phyloP scores from a whole-genome alignment of 106 monocot species.

The Dendrobium nobile region DNA sequence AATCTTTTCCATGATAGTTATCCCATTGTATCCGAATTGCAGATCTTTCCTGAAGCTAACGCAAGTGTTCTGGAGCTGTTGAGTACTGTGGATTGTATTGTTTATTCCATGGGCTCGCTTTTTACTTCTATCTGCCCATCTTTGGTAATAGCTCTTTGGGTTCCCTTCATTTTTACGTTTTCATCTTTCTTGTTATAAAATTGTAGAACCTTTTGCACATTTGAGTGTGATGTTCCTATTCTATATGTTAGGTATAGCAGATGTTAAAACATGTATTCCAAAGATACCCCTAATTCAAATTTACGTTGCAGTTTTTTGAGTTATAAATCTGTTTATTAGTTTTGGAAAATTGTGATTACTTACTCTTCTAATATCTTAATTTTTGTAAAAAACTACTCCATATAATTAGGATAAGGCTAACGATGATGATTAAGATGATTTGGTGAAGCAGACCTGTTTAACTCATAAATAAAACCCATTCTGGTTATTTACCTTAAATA shows the following conservation, averaged over 20 bases:
- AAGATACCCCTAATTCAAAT: background rate
- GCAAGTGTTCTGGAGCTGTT: slow-evolving; percentile 80
- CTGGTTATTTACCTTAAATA: no score
- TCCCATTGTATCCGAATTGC: slow-evolving; percentile 13
- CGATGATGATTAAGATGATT: background rate
- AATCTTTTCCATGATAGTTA: background rate
- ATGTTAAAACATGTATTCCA: background rate
- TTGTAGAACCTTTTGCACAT: background rate
- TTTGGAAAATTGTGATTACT: background rate
- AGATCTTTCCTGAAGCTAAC: slow-evolving; percentile 84
- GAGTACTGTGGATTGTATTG: slow-evolving; percentile 77
- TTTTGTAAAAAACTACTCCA: background rate
- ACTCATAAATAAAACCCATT: no score
- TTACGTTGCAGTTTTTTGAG: background rate
- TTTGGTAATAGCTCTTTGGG: slow-evolving; percentile 45
- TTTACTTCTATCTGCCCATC: slow-evolving; percentile 97
- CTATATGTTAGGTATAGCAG: background rate
- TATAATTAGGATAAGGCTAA: no score
- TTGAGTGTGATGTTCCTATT: background rate
- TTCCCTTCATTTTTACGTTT: background rate
- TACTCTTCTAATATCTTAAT: background rate
- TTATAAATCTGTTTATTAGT: background rate
- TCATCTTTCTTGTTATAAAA: background rate
- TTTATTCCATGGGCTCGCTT: slow-evolving; percentile 99
- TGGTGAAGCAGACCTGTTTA: no score